A percentile compares a stretch with the other conserved stretches of the same genome.
Evolutionary conservation across 2,329 filamentous ascomycete genomes (phyloP).

Genomic region (Rhynchosporium agropyri): DNA sequence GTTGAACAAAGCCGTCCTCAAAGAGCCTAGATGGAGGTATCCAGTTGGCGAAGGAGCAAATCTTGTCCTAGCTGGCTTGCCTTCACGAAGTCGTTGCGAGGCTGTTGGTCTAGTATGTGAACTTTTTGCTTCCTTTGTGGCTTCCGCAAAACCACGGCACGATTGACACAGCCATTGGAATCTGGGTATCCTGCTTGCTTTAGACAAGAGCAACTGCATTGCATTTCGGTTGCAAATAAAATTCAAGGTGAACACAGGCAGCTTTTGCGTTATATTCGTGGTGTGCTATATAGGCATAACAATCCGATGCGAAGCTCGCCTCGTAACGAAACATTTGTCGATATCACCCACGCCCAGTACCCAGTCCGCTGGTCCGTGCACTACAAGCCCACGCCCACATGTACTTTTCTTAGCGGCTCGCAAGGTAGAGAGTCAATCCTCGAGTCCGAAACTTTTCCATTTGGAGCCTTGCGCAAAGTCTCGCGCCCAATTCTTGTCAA

Average conservation of each 20-base stretch:
- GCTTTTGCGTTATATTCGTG: too few relatives aligned
- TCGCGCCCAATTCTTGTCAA: slow-evolving; percentile 4
- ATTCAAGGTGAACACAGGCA: slow-evolving; percentile 16
- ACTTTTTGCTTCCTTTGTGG: not conserved
- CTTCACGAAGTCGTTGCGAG: slow-evolving; percentile 45
- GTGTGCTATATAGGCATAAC: too few relatives aligned
- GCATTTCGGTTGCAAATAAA: slow-evolving; percentile 11
- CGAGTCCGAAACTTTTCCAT: slow-evolving; percentile 20
- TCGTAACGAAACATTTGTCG: slow-evolving; percentile 8
- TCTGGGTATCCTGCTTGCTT: slow-evolving; percentile 22
- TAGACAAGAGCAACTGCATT: slow-evolving; percentile 31
- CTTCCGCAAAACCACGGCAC: slow-evolving; percentile 29
- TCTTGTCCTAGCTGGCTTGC: slow-evolving; percentile 70
- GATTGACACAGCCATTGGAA: slow-evolving; percentile 36
- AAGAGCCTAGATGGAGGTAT: slow-evolving; percentile 86
- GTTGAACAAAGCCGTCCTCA: slow-evolving; percentile 94
- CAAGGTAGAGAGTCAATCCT: not conserved
- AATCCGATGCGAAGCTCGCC: slow-evolving; percentile 2
- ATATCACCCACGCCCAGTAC: slow-evolving; percentile 3
- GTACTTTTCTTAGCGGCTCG: slow-evolving; percentile 12
- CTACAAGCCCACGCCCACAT: not conserved
- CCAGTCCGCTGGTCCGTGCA: slow-evolving; percentile 24
- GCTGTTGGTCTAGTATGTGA: slow-evolving; percentile 23
- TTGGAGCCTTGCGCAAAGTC: slow-evolving; percentile 1
- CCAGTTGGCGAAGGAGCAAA: slow-evolving; percentile 97